Conservation (phyloP, 306 rosid genomes). For the Cucumis cinereus region DNA sequence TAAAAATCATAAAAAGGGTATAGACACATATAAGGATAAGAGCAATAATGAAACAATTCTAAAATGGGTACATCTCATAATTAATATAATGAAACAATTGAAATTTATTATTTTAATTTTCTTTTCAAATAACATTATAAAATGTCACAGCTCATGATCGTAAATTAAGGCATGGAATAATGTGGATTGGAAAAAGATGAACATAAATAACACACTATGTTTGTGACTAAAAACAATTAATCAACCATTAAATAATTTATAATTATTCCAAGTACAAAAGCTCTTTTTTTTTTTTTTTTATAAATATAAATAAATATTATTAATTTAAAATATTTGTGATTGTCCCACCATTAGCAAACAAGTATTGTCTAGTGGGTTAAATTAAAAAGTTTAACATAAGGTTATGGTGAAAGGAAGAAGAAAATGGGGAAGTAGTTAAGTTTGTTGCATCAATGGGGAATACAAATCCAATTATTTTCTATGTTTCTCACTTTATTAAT, state of each 20-base stretch:
- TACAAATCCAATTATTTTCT: background rate
- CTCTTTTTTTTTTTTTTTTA: background rate
- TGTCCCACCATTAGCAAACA: background rate
- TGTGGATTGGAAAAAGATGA: background rate
- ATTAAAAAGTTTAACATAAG: background rate
- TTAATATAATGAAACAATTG: background rate
- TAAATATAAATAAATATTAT: too few species aligned
- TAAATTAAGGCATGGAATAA: background rate
- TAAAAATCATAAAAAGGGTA: background rate
- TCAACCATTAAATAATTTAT: background rate
- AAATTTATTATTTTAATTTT: background rate
- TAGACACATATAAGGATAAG: background rate
- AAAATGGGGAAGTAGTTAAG: background rate
- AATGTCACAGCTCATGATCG: background rate
- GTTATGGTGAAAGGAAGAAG: background rate
- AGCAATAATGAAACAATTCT: background rate
- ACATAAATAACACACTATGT: background rate
- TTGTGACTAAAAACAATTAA: background rate
- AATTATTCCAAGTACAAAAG: background rate
- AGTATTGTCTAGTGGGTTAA: background rate
- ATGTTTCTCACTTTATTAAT: background rate
- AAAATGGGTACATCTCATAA: slow-evolving; percentile 4
- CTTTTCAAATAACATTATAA: background rate
- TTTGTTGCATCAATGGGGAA: background rate
- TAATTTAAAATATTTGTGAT: background rate